Conservation (phyloP, 495 filamentous ascomycete genomes). For the Darksidea phi region DNA sequence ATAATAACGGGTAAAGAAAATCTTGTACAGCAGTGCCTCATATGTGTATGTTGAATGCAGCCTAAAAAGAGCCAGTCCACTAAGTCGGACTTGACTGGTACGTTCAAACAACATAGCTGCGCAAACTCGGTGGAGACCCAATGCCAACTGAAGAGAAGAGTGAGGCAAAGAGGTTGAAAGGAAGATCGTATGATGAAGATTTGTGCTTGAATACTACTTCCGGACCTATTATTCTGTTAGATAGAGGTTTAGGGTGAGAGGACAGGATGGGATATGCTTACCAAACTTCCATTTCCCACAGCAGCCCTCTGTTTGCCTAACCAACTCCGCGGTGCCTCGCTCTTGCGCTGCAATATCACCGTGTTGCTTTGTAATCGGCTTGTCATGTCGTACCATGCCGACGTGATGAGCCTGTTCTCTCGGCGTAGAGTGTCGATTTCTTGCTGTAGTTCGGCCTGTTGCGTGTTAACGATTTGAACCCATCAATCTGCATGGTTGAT, state of each 20-base stretch:
- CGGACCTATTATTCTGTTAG: background rate
- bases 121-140: too few species aligned
- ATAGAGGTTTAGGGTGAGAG: background rate
- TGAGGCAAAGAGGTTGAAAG: too few species aligned
- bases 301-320: conserved; percentile 73
- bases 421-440: conserved; percentile 44
- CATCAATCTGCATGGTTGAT: background rate
- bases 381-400: conserved; percentile 89
- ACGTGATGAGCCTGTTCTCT: conserved; percentile 81
- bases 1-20: too few species aligned
- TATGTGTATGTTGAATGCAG: too few species aligned
- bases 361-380: conserved; percentile 84
- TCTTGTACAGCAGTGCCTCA: too few species aligned
- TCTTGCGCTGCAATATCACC: conserved; percentile 69
- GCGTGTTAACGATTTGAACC: background rate
- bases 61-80: too few species aligned
- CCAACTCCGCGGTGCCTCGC: conserved; percentile 83
- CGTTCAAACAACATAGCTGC: too few species aligned
- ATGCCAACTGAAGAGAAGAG: too few species aligned
- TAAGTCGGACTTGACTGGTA: too few species aligned
- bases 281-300: conserved; percentile 18
- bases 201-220: background rate
- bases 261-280: background rate
- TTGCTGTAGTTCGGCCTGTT: conserved; percentile 28
- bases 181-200: too few species aligned